Evolutionary conservation across 768 basidiomycete genomes (phyloP).

Genomic region (Amanita subjunquillea): DNA sequence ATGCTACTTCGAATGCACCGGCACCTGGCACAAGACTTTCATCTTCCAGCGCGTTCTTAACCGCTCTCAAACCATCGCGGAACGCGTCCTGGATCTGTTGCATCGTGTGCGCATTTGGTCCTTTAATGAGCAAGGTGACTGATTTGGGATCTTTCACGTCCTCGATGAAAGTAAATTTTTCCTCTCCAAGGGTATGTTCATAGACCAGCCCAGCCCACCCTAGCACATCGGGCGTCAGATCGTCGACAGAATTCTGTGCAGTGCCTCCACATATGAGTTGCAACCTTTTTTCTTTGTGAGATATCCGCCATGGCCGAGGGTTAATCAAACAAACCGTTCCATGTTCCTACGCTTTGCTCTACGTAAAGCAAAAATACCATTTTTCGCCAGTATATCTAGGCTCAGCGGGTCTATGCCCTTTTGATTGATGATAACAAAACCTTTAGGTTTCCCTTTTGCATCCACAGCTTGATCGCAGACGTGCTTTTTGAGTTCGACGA

Average conservation of each 20-base stretch:
- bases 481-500: slow-evolving; percentile 90
- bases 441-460: slow-evolving; percentile 69
- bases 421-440: slow-evolving; percentile 95
- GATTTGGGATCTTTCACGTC: slow-evolving; percentile 93
- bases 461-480: slow-evolving; percentile 93
- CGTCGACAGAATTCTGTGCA: slow-evolving; percentile 97
- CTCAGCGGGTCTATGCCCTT: slow-evolving; percentile 98
- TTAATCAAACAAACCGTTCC: slow-evolving; percentile 61
- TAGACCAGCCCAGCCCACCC: slow-evolving; percentile 99
- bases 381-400: slow-evolving; percentile 92
- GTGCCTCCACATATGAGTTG: slow-evolving; percentile 92
- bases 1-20: slow-evolving; percentile 94
- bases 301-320: slow-evolving; percentile 1
- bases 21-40: slow-evolving; percentile 86
- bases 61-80: slow-evolving; percentile 89
- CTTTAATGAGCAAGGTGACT: slow-evolving; percentile 95
- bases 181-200: slow-evolving; percentile 97
- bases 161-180: slow-evolving; percentile 97
- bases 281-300: slow-evolving; percentile 35
- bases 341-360: slow-evolving; percentile 97
- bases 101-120: slow-evolving; percentile 92
- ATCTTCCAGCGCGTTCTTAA: slow-evolving; percentile 96
- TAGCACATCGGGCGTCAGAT: slow-evolving; percentile 81
- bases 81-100: slow-evolving; percentile 98
- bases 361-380: slow-evolving; percentile 89